A percentile compares a stretch with the other conserved stretches of the same genome.
Evolutionary conservation across 1,139 yeast genomes (phyloP).

Genomic region (Candida buenavistaensis): DNA sequence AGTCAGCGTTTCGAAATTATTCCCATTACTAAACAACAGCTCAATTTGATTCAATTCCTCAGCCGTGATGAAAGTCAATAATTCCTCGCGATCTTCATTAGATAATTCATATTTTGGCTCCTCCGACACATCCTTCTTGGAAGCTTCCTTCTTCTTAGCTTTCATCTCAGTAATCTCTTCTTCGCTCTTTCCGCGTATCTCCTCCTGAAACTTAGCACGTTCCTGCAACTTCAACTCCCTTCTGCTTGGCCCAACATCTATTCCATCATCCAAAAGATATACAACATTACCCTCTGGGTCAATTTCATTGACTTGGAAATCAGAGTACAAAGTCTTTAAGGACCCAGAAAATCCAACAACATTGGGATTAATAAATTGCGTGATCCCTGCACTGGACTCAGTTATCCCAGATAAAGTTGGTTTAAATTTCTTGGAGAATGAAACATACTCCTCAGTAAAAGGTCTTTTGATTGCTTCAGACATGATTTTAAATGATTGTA

Average conservation of each 20-base stretch:
- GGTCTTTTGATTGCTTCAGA: constrained; percentile 2
- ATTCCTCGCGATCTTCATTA: constrained; percentile 43
- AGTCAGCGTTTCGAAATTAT: constrained; percentile 58
- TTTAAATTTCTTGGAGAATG: constrained; percentile 13
- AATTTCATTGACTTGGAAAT: constrained; percentile 90
- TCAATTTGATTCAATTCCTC: constrained; percentile 59
- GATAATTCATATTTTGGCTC: constrained; percentile 40
- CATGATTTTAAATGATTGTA: not conserved
- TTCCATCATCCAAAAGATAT: constrained; percentile 74
- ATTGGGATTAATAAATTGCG: constrained; percentile 58
- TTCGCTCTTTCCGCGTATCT: constrained; percentile 31
- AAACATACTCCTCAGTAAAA: too few species aligned
- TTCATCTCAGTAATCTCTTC: constrained; percentile 37
- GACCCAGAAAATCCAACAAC: constrained; percentile 72
- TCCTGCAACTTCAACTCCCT: constrained; percentile 51
- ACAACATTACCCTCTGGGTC: constrained; percentile 67
- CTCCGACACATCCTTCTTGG: constrained; percentile 12
- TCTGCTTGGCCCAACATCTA: constrained; percentile 50
- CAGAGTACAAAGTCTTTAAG: constrained; percentile 89
- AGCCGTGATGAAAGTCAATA: constrained; percentile 58
- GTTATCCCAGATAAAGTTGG: constrained; percentile 49
- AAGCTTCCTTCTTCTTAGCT: constrained; percentile 21
- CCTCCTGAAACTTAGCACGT: constrained; percentile 40
- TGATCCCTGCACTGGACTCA: constrained; percentile 69
- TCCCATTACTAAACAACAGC: constrained; percentile 55